These are phyloP conservation scores for Phytophthora constricta DNA, from an alignment of 352 stramenopile species.

Conservation along the genomic window DNA sequence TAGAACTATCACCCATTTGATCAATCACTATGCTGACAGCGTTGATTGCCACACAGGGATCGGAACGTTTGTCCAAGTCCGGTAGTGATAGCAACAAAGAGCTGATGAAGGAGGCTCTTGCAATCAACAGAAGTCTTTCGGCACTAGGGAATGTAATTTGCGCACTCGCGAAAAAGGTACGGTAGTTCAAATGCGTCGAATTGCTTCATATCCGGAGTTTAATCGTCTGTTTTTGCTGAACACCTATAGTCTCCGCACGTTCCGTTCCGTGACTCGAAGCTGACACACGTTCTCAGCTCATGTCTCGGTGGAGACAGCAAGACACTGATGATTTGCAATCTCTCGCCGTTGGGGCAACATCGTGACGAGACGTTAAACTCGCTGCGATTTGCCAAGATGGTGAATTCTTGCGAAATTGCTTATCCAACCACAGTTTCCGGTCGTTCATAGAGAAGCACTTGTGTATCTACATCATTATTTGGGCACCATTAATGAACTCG, in stretches of 20 bases:
- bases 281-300: constrained; percentile 88
- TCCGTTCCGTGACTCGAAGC: constrained; percentile 90
- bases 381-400: constrained; percentile 87
- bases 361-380: constrained; percentile 89
- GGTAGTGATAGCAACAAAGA: constrained; percentile 79
- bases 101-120: constrained; percentile 82
- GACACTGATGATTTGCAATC: constrained; percentile 92
- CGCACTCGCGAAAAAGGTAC: constrained; percentile 83
- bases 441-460: constrained; percentile 41
- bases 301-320: constrained; percentile 89
- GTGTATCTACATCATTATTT: constrained; percentile 27
- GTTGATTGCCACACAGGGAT: constrained; percentile 51
- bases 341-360: constrained; percentile 78
- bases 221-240: background rate
- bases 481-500: background rate
- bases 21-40: background rate
- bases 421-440: constrained; percentile 63
- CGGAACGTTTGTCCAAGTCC: constrained; percentile 82
- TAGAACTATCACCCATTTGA: no score
- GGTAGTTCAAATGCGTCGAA: background rate
- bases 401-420: constrained; percentile 89
- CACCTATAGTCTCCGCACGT: constrained; percentile 67
- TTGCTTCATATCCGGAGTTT: constrained; percentile 5
- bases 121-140: constrained; percentile 90
- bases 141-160: constrained; percentile 86